Evolutionary conservation across 176 grass and related monocot genomes (phyloP).

Genomic region (Zea luxurians): DNA sequence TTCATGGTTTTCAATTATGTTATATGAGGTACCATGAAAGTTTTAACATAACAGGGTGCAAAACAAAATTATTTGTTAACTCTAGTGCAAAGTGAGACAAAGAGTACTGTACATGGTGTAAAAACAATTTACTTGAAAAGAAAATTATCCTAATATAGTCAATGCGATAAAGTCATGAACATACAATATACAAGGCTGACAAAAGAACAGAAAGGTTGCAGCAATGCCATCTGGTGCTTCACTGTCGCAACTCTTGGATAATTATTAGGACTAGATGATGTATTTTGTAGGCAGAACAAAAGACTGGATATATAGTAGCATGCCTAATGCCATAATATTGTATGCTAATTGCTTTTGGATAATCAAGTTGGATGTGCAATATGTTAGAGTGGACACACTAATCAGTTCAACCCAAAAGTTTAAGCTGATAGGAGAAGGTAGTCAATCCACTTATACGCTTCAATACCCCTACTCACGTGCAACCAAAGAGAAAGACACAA

Average conservation of each 20-base stretch:
- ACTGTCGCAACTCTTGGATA: constrained; percentile 7
- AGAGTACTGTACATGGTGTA: background rate
- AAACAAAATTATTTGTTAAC: background rate
- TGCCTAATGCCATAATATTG: constrained; percentile 23
- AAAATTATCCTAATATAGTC: constrained; percentile 4
- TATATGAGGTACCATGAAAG: background rate
- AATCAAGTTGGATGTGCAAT: constrained; percentile 33
- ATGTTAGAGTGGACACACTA: too few relatives aligned
- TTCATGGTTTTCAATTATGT: background rate
- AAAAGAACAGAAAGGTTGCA: background rate
- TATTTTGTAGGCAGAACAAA: constrained; percentile 21
- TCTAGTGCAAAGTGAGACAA: background rate
- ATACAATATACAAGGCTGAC: background rate
- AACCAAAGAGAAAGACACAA: too few relatives aligned
- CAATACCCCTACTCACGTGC: too few relatives aligned
- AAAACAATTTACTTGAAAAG: constrained; percentile 1
- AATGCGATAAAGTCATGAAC: constrained; percentile 15
- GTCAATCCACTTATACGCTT: too few relatives aligned
- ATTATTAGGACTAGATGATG: background rate
- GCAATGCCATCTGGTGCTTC: background rate
- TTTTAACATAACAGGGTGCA: background rate
- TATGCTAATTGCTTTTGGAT: constrained; percentile 15
- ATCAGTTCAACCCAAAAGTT: too few relatives aligned
- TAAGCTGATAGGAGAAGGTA: too few relatives aligned
- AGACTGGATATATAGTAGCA: constrained; percentile 11